phyloP scores from a whole-genome alignment of 768 basidiomycete species.

The Pulveroboletus ravenelii region DNA sequence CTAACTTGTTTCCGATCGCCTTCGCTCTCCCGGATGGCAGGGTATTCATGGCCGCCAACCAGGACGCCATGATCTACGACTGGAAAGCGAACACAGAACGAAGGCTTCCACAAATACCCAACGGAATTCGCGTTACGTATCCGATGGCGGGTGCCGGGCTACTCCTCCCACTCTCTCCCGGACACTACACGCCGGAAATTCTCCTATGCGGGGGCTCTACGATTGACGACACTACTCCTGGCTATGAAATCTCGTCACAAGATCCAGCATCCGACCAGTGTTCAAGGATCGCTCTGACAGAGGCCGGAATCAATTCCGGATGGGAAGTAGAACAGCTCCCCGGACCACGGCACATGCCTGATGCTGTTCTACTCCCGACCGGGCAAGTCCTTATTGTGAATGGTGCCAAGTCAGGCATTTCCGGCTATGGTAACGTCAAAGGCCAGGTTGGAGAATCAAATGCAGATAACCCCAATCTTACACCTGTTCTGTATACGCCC shows the following conservation, averaged over 20 bases:
- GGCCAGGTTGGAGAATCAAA: slow-evolving; percentile 71
- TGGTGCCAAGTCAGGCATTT: slow-evolving; percentile 67
- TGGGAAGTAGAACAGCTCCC: slow-evolving; percentile 80
- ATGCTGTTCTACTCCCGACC: slow-evolving; percentile 76
- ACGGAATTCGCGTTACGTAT: slow-evolving; percentile 77
- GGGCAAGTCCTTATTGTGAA: slow-evolving; percentile 73
- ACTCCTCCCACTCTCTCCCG: slow-evolving; percentile 65
- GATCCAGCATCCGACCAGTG: slow-evolving; percentile 72
- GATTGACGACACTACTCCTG: slow-evolving; percentile 54
- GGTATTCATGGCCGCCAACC: slow-evolving; percentile 75
- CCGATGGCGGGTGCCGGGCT: slow-evolving; percentile 74
- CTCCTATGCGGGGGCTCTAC: slow-evolving; percentile 75
- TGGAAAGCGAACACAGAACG: slow-evolving; percentile 61
- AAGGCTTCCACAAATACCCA: slow-evolving; percentile 63
- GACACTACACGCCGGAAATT: slow-evolving; percentile 64
- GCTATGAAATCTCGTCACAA: slow-evolving; percentile 64
- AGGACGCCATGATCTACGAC: slow-evolving; percentile 75
- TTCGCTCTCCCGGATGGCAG: slow-evolving; percentile 66
- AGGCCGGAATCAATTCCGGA: slow-evolving; percentile 57
- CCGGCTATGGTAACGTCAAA: slow-evolving; percentile 73
- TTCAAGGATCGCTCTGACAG: slow-evolving; percentile 60
- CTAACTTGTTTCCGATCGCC: slow-evolving; percentile 80
- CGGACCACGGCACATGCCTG: slow-evolving; percentile 67
- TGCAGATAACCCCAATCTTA: slow-evolving; percentile 66
- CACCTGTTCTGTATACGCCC: slow-evolving; percentile 69